Evolutionary conservation across 1,139 yeast genomes (phyloP).

Genomic region (Tardiomyces blankii): DNA sequence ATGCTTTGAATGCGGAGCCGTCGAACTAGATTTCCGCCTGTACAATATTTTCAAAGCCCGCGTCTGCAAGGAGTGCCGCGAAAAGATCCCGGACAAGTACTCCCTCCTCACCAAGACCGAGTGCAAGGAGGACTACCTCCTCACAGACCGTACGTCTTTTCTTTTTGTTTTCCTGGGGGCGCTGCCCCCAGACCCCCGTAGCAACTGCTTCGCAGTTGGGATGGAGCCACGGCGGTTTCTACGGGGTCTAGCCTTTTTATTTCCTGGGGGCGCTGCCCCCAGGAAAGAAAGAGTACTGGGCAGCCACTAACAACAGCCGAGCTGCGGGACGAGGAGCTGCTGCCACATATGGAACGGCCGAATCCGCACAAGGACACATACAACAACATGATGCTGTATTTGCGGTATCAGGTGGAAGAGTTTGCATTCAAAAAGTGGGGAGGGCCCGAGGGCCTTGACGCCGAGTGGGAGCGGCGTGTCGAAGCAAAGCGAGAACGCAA

Average conservation of each 20-base stretch:
- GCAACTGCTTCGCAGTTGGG: too few species aligned
- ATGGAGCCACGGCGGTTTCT: too few species aligned
- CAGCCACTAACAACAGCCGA: conserved; percentile 43
- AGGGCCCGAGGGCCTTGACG: conserved; percentile 73
- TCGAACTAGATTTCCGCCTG: conserved; percentile 69
- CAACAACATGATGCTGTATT: conserved; percentile 84
- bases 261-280: too few species aligned
- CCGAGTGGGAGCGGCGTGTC: conserved; percentile 86
- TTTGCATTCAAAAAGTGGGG: conserved; percentile 95
- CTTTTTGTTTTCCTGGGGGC: too few species aligned
- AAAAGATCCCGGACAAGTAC: conserved; percentile 72
- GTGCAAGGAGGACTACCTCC: conserved; percentile 79
- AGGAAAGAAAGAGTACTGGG: too few species aligned
- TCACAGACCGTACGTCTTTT: conserved; percentile 51
- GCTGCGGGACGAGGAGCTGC: conserved; percentile 51
- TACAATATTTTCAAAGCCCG: conserved; percentile 55
- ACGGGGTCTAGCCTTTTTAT: too few species aligned
- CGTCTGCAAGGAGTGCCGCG: conserved; percentile 73
- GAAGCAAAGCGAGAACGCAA: conserved; percentile 57
- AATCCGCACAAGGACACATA: conserved; percentile 88
- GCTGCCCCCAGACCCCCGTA: too few species aligned
- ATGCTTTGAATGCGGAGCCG: conserved; percentile 65
- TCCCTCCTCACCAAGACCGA: conserved; percentile 90
- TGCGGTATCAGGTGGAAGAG: conserved; percentile 84
- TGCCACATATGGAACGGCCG: conserved; percentile 77